These are phyloP conservation scores for Ustilago curta DNA, from an alignment of 1,284 basidiomycete genomes.

Conservation along the genomic window DNA sequence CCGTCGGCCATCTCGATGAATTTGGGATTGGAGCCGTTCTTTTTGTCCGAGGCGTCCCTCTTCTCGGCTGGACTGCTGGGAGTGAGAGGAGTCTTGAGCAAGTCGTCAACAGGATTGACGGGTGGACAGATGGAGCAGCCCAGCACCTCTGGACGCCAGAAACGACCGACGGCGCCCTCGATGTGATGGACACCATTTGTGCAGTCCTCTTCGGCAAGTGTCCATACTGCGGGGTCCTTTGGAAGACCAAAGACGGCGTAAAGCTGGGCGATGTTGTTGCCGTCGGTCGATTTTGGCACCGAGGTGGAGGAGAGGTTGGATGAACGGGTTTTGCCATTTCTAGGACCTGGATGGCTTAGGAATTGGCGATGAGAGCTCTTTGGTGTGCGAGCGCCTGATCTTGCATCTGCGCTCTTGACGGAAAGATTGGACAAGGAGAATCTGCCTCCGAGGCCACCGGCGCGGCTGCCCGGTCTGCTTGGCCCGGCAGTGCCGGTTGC, in stretches of 20 bases:
- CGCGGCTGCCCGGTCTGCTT: slow-evolving; percentile 31
- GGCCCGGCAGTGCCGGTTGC: slow-evolving; percentile 22
- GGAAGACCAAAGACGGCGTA: slow-evolving; percentile 73
- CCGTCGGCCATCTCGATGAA: slow-evolving; percentile 66
- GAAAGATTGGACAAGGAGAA: slow-evolving; percentile 53
- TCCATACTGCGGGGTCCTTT: slow-evolving; percentile 76
- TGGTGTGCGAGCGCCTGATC: slow-evolving; percentile 28
- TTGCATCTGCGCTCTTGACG: slow-evolving; percentile 28
- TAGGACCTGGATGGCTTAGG: slow-evolving; percentile 24
- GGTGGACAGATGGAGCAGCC: slow-evolving; percentile 71
- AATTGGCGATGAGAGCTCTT: slow-evolving; percentile 23
- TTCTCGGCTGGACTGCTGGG: slow-evolving; percentile 20
- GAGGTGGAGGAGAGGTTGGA: slow-evolving; percentile 29
- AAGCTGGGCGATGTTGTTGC: slow-evolving; percentile 70
- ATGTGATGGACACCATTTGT: slow-evolving; percentile 84
- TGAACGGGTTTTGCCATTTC: slow-evolving; percentile 11
- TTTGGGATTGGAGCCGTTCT: slow-evolving; percentile 59
- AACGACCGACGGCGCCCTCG: slow-evolving; percentile 87
- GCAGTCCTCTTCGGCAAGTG: slow-evolving; percentile 87
- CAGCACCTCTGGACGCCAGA: slow-evolving; percentile 90
- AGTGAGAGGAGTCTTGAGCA: slow-evolving; percentile 22
- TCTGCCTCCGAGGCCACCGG: slow-evolving; percentile 27
- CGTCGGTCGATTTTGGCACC: slow-evolving; percentile 44
- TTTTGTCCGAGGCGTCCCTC: slow-evolving; percentile 52
- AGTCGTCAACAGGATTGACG: slow-evolving; percentile 34